Evolutionary conservation across 2,329 filamentous ascomycete species (phyloP).

Genomic region (Bipolaris gigantea): DNA sequence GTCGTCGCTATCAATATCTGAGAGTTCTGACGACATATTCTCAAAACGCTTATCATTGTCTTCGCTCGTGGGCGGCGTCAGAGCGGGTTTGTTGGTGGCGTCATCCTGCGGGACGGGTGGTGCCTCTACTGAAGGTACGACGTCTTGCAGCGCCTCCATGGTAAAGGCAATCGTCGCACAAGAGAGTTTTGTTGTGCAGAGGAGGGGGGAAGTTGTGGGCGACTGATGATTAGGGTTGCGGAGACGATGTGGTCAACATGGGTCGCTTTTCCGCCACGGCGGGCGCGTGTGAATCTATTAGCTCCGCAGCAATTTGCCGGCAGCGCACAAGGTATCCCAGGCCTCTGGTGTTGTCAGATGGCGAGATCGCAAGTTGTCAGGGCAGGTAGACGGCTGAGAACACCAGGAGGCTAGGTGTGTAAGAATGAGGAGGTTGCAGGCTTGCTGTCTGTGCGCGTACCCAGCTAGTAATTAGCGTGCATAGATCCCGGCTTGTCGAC

Average conservation of each 20-base stretch:
- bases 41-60: conserved; percentile 52
- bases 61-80: conserved; percentile 57
- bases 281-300: conserved; percentile 17
- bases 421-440: conserved; percentile 20
- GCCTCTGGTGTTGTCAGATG: neutral
- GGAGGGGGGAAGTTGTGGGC: conserved; percentile 24
- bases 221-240: conserved; percentile 29
- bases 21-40: conserved; percentile 52
- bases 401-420: conserved; percentile 29
- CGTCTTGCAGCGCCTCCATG: conserved; percentile 37
- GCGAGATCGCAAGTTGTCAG: conserved; percentile 12
- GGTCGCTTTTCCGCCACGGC: conserved; percentile 34
- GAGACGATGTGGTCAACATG: conserved; percentile 31
- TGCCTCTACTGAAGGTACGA: conserved; percentile 42
- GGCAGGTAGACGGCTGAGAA: conserved; percentile 21
- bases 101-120: conserved; percentile 30
- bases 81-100: conserved; percentile 42
- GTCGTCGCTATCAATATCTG: conserved; percentile 52
- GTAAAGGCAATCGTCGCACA: conserved; percentile 4
- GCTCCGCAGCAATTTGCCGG: conserved; percentile 26
- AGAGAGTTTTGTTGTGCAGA: conserved; percentile 17
- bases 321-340: conserved; percentile 23
- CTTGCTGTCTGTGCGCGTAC: conserved; percentile 14
- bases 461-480: conserved; percentile 14
- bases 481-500: conserved; percentile 16